phyloP scores from a whole-genome alignment of 2,329 filamentous ascomycete genomes.

The Mollisia scopiformis region DNA sequence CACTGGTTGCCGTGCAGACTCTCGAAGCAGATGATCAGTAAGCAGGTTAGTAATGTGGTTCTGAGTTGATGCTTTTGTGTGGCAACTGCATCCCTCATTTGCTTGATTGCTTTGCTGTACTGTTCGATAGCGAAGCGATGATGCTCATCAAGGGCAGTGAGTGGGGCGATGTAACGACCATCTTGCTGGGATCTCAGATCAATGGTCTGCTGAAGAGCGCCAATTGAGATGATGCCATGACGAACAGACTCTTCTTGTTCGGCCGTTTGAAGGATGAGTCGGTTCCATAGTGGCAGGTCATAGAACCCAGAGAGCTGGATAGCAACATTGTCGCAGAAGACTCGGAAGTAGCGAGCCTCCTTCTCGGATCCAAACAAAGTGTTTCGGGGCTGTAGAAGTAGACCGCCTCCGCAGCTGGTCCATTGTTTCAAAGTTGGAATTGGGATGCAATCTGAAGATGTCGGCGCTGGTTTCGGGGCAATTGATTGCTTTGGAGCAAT shows the following conservation, averaged over 20 bases:
- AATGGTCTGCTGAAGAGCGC: background rate
- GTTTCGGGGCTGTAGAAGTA: background rate
- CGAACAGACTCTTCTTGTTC: background rate
- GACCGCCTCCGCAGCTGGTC: background rate
- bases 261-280: background rate
- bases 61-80: conserved; percentile 13
- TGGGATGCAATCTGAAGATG: background rate
- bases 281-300: background rate
- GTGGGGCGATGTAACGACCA: background rate
- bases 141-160: background rate
- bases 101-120: conserved; percentile 19
- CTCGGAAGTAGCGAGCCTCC: background rate
- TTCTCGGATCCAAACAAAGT: background rate
- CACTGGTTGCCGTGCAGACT: conserved; percentile 20
- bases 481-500: background rate
- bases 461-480: background rate
- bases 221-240: background rate
- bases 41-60: conserved; percentile 18
- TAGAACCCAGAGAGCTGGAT: background rate
- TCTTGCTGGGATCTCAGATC: background rate
- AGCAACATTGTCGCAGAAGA: background rate
- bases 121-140: conserved; percentile 7
- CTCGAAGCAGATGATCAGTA: conserved; percentile 25
- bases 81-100: conserved; percentile 17
- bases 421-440: background rate